Evolutionary conservation across 169 alveolate species (phyloP).

Genomic region (Eimeria nieschulzi): DNA sequence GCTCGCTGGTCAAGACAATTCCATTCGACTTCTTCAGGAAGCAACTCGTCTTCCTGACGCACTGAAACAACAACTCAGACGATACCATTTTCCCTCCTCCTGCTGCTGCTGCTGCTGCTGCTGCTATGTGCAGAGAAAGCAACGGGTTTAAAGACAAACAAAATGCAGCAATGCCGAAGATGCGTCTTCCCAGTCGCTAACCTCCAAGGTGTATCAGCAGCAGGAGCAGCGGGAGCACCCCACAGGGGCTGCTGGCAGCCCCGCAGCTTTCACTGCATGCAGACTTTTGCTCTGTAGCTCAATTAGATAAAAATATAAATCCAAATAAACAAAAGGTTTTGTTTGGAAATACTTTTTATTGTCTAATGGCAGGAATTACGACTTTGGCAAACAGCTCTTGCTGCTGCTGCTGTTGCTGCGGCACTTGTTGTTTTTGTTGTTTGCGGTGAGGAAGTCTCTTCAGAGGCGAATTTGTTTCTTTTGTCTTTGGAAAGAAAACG

Average conservation of each 20-base stretch:
- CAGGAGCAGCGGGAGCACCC: neutral
- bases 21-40: constrained; percentile 40
- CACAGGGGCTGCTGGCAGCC: neutral
- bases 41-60: constrained; percentile 37
- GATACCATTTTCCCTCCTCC: constrained; percentile 32
- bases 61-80: constrained; percentile 54
- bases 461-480: too few relatives aligned
- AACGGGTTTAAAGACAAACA: neutral
- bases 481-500: too few relatives aligned
- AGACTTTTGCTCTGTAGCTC: neutral
- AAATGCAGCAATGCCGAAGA: neutral
- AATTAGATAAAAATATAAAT: neutral
- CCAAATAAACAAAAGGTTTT: neutral
- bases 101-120: neutral
- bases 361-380: neutral
- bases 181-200: neutral
- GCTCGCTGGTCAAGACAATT: constrained; percentile 34
- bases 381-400: too few relatives aligned
- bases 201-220: neutral
- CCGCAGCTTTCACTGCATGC: neutral
- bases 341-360: neutral
- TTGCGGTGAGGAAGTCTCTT: too few relatives aligned
- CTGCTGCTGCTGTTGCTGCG: too few relatives aligned
- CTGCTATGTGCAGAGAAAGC: neutral
- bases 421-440: too few relatives aligned